Percentiles rank a stretch among this genome's conserved stretches.
phyloP scores from a whole-genome alignment of 345 rosid species.

The Eucalyptus regnans region DNA sequence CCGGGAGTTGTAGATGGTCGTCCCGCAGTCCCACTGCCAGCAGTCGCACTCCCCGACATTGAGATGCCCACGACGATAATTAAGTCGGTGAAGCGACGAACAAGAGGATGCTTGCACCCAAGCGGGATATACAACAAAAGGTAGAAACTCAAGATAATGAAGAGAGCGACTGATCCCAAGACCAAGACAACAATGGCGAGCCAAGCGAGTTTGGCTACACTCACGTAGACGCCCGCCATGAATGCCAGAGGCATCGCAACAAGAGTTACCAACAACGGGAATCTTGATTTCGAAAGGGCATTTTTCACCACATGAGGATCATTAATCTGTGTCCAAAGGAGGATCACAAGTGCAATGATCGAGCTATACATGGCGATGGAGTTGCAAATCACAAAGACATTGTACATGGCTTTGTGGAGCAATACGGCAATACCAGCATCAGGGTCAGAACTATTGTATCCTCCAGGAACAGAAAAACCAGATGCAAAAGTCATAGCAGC shows the following conservation, averaged over 20 bases:
- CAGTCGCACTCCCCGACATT: neutral
- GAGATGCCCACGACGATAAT: accelerated
- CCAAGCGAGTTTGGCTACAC: neutral
- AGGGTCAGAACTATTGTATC: neutral
- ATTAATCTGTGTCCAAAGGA: neutral
- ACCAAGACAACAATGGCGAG: accelerated
- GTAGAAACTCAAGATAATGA: neutral
- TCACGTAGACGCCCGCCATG: neutral
- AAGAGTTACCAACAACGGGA: accelerated
- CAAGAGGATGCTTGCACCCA: neutral
- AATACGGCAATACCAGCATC: neutral
- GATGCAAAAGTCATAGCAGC: accelerated
- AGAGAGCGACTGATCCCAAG: neutral
- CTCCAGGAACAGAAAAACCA: accelerated
- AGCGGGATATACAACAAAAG: neutral
- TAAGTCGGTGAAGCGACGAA: neutral
- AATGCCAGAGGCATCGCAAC: neutral
- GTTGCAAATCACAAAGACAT: neutral
- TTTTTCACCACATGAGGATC: accelerated
- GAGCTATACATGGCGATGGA: neutral
- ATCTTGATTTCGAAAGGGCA: neutral
- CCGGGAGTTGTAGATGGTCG: too few relatives aligned
- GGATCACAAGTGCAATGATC: neutral
- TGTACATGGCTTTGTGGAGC: neutral
- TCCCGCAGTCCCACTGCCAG: too few relatives aligned